Evolutionary conservation across 176 grass and related monocot genomes (phyloP), one percentile per base, ranked within the genome.

Genomic region (Carex parvula): DNA sequence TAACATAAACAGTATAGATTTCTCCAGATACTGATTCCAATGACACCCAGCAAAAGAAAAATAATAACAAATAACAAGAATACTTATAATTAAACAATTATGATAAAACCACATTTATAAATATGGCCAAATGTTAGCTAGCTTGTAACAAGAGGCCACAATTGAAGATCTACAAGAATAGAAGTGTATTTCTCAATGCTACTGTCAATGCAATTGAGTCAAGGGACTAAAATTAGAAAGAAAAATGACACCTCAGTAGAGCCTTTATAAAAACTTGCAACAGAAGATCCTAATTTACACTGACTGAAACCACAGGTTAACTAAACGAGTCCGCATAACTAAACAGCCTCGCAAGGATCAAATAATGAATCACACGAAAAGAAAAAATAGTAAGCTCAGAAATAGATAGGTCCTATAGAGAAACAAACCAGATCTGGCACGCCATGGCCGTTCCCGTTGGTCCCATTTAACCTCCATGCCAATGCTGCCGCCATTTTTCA

Each of bases 341-440:
- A 29, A 70, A 81, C 20, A 26, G 24, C 69, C 61, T 26, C 14
- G 80, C 80, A n/a, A 87, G 55, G 37, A 68, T 41, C 32, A 75
- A 59, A 75, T 56, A 21, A 70, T 15, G 20, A 81, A 78, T 5
- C 22, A 58, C 24, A 68, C 48, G 10, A 21, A 68, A 83, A 15
- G 2, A 60, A 60, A 60, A 35, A 54, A 68, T 14, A 83, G 44
- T 17, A 46, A 91, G 80, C 53, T 81, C 35, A 69, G 50, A 84
- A 82, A 56, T 56, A 89, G 56, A 68, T 5, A 50, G 69, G 70
- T 37, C 15, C 2, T 55, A 30, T 11, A 84, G 32, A 52, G 42
- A 70, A 60, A 87, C 90, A 20, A 87, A 98, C 95, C 95, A 98
- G 91, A 98, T 98, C 95, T 88, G 88, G 56, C 8, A 84, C 70